Base-by-base conservation (phyloP, 225 moss, liverwort and hornwort genomes). In the Climacium dendroides region DNA sequence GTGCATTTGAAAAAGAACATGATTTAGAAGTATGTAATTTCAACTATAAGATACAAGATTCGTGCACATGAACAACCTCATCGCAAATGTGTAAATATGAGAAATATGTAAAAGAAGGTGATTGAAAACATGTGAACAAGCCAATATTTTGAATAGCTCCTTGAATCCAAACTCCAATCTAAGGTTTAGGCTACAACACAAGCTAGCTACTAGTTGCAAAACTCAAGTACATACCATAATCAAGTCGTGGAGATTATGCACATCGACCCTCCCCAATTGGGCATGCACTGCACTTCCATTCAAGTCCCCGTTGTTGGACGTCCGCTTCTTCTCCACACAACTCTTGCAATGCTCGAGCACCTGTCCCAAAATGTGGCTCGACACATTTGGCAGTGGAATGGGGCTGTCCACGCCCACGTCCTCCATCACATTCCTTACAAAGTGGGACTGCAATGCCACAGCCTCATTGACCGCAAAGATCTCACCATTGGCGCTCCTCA, bases 291-390 rank as follows among this genome's bases (percentile, higher is more conserved):
- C n/a, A n/a, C n/a, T n/a, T n/a, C n/a, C n/a, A n/a, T n/a, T n/a
- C n/a, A n/a, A n/a, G n/a, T n/a, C n/a, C n/a, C n/a, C n/a, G n/a
- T n/a, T n/a, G n/a, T n/a, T n/a, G n/a, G n/a, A n/a, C n/a, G 45
- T 45, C 45, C 8, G 45, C 45, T 79, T 48, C 4, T 23, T 57
- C 10, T 23, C 22, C 10, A 10, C 87, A 37, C 82, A 87, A 25
- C 85, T 73, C 88, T 82, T 85, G 79, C 91, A 92, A 16, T 83
- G 83, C 48, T 83, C 30, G 50, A 92, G 88, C 39, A 92, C 88
- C 66, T 88, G 74, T 35, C 30, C 52, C 74, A 90, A 43, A 58
- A 90, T 83, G 35, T 88, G 45, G 79, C 90, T 91, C 19, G 90
- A 86, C 72, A 92, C 90, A 35, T 88, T 88, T 24, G 25, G 39